Conservation (phyloP, 2,329 filamentous ascomycete species). For the Ophiobolus disseminans region DNA sequence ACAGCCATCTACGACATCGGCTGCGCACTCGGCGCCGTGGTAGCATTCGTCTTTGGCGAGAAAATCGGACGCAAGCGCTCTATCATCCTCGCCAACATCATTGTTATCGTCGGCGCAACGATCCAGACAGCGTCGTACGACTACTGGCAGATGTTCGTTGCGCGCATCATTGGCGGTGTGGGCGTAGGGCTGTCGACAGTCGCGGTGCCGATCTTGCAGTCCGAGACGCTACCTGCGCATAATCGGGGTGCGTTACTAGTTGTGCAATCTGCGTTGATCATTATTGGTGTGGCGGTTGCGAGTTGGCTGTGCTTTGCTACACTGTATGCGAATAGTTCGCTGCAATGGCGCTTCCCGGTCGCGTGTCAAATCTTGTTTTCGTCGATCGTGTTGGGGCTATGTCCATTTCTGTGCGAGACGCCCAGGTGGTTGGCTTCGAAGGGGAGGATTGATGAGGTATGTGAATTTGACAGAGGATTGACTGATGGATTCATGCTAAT, state of each 20-base stretch:
- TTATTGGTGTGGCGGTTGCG: conserved; percentile 23
- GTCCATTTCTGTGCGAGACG: conserved; percentile 50
- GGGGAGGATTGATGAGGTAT: conserved; percentile 32
- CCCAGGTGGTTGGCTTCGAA: conserved; percentile 49
- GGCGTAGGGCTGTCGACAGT: conserved; percentile 57
- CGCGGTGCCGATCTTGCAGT: conserved; percentile 54
- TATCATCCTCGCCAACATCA: conserved; percentile 62
- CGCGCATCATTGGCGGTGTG: conserved; percentile 51
- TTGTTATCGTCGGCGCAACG: conserved; percentile 42
- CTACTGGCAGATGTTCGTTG: conserved; percentile 42
- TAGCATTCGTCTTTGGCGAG: conserved; percentile 59
- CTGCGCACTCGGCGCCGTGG: conserved; percentile 51
- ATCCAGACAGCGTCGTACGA: conserved; percentile 41
- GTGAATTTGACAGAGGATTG: conserved; percentile 10
- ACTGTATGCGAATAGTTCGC: conserved; percentile 15
- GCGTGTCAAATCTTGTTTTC: conserved; percentile 64
- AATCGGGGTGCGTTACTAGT: conserved; percentile 22
- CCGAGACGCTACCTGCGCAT: conserved; percentile 43
- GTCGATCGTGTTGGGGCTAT: conserved; percentile 59
- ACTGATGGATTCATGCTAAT: neutral
- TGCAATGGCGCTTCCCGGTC: conserved; percentile 55
- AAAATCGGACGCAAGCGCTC: conserved; percentile 61
- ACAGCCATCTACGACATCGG: conserved; percentile 50
- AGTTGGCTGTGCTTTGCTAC: conserved; percentile 24
- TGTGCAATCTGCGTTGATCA: conserved; percentile 21